These are phyloP conservation scores for Colletotrichum theobromicola DNA, from an alignment of 2,329 filamentous ascomycete species.

Conservation along the genomic window DNA sequence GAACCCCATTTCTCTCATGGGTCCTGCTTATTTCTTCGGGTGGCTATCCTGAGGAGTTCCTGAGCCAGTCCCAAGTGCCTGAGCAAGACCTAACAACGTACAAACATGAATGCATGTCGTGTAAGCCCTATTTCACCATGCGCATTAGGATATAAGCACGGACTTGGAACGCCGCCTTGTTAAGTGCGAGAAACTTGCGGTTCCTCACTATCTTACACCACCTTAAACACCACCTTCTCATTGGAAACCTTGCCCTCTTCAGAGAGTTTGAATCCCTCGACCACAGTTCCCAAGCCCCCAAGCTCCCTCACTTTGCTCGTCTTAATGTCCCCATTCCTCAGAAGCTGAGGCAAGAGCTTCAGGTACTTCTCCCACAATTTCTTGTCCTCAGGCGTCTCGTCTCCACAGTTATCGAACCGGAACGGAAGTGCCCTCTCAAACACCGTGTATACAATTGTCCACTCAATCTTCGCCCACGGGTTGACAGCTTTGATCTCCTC, in stretches of 20 bases:
- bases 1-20: too few relatives aligned
- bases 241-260: background rate
- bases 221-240: background rate
- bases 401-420: background rate
- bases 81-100: too few relatives aligned
- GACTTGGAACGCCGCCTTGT: too few relatives aligned
- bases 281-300: background rate
- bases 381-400: background rate
- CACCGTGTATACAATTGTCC: background rate
- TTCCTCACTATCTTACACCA: background rate
- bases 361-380: background rate
- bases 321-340: background rate
- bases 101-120: too few relatives aligned
- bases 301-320: background rate
- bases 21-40: too few relatives aligned
- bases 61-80: too few relatives aligned
- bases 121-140: too few relatives aligned
- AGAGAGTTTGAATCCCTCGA: background rate
- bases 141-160: too few relatives aligned
- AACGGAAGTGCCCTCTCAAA: background rate
- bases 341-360: background rate
- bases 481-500: background rate
- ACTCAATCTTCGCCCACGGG: background rate
- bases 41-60: too few relatives aligned
- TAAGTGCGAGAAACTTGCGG: accelerated